Evolutionary conservation across 805 yeast genomes (phyloP).

Genomic region (Teunomyces gatunensis): DNA sequence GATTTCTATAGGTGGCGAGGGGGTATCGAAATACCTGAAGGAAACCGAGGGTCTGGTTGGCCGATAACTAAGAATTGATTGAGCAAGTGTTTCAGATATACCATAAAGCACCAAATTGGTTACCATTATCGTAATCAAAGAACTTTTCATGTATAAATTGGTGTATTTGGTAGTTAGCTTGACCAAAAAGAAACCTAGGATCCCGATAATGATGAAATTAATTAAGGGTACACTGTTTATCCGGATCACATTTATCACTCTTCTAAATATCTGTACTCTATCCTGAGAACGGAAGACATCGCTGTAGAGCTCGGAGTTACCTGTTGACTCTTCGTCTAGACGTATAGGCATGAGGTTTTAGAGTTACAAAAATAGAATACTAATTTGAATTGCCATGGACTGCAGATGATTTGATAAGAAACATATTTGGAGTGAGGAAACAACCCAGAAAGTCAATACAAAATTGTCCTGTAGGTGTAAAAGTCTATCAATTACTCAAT

Average conservation of each 20-base stretch:
- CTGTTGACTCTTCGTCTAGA: constrained; percentile 13
- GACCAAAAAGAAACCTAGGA: constrained; percentile 49
- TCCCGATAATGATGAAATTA: constrained; percentile 50
- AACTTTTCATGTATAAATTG: constrained; percentile 56
- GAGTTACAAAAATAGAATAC: not conserved
- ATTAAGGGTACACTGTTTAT: constrained; percentile 52
- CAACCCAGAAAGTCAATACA: not conserved
- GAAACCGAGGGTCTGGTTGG: constrained; percentile 20
- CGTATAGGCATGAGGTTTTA: constrained; percentile 19
- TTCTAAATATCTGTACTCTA: not conserved
- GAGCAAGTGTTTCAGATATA: constrained; percentile 90
- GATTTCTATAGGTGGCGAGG: constrained; percentile 7
- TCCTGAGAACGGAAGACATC: not conserved
- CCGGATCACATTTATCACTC: constrained; percentile 31
- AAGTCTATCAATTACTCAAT: no score
- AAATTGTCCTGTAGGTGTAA: no score
- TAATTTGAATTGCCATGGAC: not conserved
- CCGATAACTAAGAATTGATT: constrained; percentile 47
- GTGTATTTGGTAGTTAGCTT: constrained; percentile 59
- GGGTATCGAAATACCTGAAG: constrained; percentile 17
- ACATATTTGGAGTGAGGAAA: no score
- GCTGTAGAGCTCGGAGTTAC: not conserved
- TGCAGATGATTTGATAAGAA: not conserved
- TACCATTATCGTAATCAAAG: constrained; percentile 73
- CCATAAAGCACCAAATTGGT: constrained; percentile 83